These are phyloP conservation scores for Peniophora sp. DNA, from an alignment of 1,284 basidiomycete genomes.

Conservation along the genomic window DNA sequence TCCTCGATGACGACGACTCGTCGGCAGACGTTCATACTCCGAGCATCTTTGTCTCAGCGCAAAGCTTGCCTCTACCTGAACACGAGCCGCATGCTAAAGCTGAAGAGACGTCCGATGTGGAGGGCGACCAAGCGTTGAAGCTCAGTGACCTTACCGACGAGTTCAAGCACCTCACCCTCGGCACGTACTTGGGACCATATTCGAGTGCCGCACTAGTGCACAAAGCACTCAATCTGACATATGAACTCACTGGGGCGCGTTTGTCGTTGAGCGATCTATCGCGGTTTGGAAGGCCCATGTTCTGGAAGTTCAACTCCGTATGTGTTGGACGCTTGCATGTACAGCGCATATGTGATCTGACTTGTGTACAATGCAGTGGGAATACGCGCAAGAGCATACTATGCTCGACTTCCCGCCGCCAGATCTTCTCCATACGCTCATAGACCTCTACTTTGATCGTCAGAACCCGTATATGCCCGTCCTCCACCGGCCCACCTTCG, in stretches of 20 bases:
- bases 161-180: no score
- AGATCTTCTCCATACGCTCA: constrained; percentile 51
- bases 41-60: neutral
- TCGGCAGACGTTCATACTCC: neutral
- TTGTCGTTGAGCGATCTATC: neutral
- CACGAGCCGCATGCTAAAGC: neutral
- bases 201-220: neutral
- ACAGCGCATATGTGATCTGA: neutral
- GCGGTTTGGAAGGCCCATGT: neutral
- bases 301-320: neutral
- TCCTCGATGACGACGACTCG: neutral
- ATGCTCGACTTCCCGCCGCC: constrained; percentile 37
- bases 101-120: neutral
- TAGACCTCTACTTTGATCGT: constrained; percentile 62
- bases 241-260: neutral
- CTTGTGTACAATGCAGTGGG: neutral
- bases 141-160: no score
- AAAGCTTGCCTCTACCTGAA: neutral
- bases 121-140: no score
- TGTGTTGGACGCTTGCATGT: neutral
- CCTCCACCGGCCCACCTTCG: constrained; percentile 73
- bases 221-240: neutral
- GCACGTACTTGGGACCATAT: no score
- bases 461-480: constrained; percentile 60
- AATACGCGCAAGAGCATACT: neutral